Evolutionary conservation across 2,329 filamentous ascomycete genomes (phyloP), one percentile per base, ranked within the genome.

Genomic region (Neopestalotiopsis clavispora): DNA sequence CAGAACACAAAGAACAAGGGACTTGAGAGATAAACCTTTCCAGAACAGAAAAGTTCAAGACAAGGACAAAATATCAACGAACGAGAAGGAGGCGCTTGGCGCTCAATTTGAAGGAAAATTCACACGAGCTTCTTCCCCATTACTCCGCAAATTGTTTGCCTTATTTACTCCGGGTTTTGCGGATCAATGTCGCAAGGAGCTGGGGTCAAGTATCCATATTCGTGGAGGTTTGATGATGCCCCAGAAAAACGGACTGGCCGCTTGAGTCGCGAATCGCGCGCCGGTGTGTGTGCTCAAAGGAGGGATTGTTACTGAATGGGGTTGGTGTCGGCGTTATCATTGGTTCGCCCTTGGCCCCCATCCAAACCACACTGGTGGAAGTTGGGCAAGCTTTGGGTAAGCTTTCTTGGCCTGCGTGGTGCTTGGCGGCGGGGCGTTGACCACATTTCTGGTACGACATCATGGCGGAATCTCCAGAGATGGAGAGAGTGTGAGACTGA

Each of bases 131-230:
- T 7, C 45, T 52, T 20, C 45, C 45, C 45, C 45, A 52, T 52
- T 52, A 52, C 45, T 52, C 45, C 45, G 45, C 45, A 52, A 52
- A 52, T 20, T 52, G 17, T 3, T 17, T 52, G 45, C 5, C 45
- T 52, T 52, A 9, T 52, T 52, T 52, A 52, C 45, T 52, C 45
- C 45, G 45, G n/a, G 45, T 52, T 52, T 52, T 52, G 45, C 45
- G 45, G 45, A 52, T 52, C 45, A 52, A 52, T 4, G 45, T 52
- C n/a, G 45, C 45, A 10, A 52, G 45, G 45, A 52, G 45, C 45
- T 52, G 45, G 45, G 45, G 45, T 52, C 45, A 52, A 45, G 45
- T 52, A 52, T 52, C 45, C 45, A 52, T 52, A 20, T 52, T 52
- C 45, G 45, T 52, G 45, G 45, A 52, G 45, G 45, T 52, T 52